Base-by-base conservation (phyloP, 805 yeast species). In the Wickerhamiella dianesei region DNA sequence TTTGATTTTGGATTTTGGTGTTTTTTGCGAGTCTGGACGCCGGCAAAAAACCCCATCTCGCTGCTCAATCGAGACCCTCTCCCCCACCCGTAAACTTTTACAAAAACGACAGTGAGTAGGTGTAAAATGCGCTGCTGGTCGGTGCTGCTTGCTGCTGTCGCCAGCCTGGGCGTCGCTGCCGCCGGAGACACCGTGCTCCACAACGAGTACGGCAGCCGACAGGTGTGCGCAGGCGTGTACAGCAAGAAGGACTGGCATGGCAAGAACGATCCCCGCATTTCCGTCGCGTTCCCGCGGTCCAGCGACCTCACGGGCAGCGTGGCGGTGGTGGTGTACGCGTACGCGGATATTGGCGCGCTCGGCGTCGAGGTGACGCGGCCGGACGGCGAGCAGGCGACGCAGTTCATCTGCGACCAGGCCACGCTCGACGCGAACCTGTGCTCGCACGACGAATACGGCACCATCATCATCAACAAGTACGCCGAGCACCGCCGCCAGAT, bases 171-270 rank as follows among this genome's bases (percentile, higher is more conserved):
- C 16, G 39, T 50, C 40, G 22, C 54, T 50, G 12, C 22, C 39
- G 59, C 57, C 43, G 58, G 55, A 43, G 53, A 53, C 17, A 44
- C 44, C 40, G 21, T 36, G 9, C 50, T 56, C 45, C 41, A 52
- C 9, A 69, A 85, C 52, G 72, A 73, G 41, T 62, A 73, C 14
- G 64, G 57, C 9, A 65, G 74, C 43, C 69, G 79, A 16, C 92
- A 84, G 57, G 76, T 76, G 21, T 89, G 98, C 62, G 73, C 87
- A 3, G 98, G 98, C 35, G 81, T 89, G 79, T 89, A 89, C 65
- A 75, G 88, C 47, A 79, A 79, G 56, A 70, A 76, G 42, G 94
- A 88, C 59, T 84, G 94, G 88, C 82, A 86, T 43, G 98, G 98
- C 35, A 50, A 55, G 20, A 43, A 32, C 40, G 37, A 47, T 25